phyloP scores from a whole-genome alignment of 2,329 filamentous ascomycete species.

The Aspergillus fructus region DNA sequence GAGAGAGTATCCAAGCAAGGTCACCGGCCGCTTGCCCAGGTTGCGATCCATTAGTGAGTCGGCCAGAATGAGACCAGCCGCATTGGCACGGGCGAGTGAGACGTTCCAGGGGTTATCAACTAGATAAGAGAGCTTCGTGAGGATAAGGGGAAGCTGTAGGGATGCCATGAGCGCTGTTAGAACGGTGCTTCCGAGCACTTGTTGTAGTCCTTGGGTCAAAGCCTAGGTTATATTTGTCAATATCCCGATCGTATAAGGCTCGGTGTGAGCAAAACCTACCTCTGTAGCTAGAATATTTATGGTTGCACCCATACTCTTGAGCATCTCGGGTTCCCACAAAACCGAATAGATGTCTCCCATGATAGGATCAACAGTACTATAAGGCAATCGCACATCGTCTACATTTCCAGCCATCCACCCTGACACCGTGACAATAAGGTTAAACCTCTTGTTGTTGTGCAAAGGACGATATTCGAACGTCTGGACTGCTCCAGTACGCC shows the following conservation, averaged over 20 bases:
- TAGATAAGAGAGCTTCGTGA: slow-evolving; percentile 91
- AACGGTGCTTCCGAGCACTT: slow-evolving; percentile 88
- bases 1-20: slow-evolving; percentile 90
- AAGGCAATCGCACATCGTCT: slow-evolving; percentile 92
- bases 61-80: slow-evolving; percentile 86
- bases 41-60: slow-evolving; percentile 92
- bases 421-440: slow-evolving; percentile 90
- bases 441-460: slow-evolving; percentile 97
- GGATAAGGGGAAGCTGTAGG: slow-evolving; percentile 83
- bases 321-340: slow-evolving; percentile 97
- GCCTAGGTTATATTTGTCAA: slow-evolving; percentile 57
- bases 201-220: slow-evolving; percentile 92
- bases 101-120: slow-evolving; percentile 99
- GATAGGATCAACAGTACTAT: slow-evolving; percentile 91
- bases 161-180: slow-evolving; percentile 88
- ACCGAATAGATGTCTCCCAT: slow-evolving; percentile 99
- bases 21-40: slow-evolving; percentile 85
- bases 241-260: background rate
- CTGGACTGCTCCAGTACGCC: slow-evolving; percentile 85
- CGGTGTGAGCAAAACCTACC: slow-evolving; percentile 48
- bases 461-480: slow-evolving; percentile 96
- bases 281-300: slow-evolving; percentile 98
- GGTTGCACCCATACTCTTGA: slow-evolving; percentile 95
- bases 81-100: slow-evolving; percentile 85
- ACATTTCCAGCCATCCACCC: slow-evolving; percentile 99